Percentiles rank a stretch among this genome's conserved stretches.
Conservation (phyloP, 108 stramenopile genomes). For the Skeletonema costatum region DNA sequence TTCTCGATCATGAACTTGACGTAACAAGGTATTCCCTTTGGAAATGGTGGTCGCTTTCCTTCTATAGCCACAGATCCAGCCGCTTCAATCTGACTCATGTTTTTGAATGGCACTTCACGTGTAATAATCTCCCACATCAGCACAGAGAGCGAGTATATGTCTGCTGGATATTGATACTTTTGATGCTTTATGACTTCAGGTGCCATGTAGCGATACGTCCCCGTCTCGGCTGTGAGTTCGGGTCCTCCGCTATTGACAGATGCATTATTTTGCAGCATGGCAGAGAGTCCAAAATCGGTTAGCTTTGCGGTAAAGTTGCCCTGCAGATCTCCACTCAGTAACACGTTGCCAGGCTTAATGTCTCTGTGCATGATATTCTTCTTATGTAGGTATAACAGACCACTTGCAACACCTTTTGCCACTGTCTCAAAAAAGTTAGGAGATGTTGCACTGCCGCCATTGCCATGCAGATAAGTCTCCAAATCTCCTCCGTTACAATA, state of each 20-base stretch:
- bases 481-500: slow-evolving; percentile 76
- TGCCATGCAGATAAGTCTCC: slow-evolving; percentile 26
- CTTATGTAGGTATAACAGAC: slow-evolving; percentile 65
- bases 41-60: slow-evolving; percentile 57
- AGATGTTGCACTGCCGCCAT: slow-evolving; percentile 42
- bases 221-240: slow-evolving; percentile 75
- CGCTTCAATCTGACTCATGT: slow-evolving; percentile 59
- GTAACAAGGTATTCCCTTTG: slow-evolving; percentile 35
- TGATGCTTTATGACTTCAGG: slow-evolving; percentile 79
- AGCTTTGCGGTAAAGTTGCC: slow-evolving; percentile 66
- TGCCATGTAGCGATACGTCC: slow-evolving; percentile 74
- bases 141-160: slow-evolving; percentile 72
- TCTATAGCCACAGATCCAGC: slow-evolving; percentile 67
- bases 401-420: slow-evolving; percentile 55
- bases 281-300: slow-evolving; percentile 75
- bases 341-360: slow-evolving; percentile 65
- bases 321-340: slow-evolving; percentile 55
- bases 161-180: slow-evolving; percentile 61
- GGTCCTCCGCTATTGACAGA: slow-evolving; percentile 1
- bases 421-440: slow-evolving; percentile 66
- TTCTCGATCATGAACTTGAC: slow-evolving; percentile 50
- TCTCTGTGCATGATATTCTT: slow-evolving; percentile 65
- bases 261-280: slow-evolving; percentile 17
- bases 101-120: slow-evolving; percentile 65
- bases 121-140: slow-evolving; percentile 77